Evolutionary conservation across 2,329 filamentous ascomycete species (phyloP).

Genomic region (Cercospora berteroae): DNA sequence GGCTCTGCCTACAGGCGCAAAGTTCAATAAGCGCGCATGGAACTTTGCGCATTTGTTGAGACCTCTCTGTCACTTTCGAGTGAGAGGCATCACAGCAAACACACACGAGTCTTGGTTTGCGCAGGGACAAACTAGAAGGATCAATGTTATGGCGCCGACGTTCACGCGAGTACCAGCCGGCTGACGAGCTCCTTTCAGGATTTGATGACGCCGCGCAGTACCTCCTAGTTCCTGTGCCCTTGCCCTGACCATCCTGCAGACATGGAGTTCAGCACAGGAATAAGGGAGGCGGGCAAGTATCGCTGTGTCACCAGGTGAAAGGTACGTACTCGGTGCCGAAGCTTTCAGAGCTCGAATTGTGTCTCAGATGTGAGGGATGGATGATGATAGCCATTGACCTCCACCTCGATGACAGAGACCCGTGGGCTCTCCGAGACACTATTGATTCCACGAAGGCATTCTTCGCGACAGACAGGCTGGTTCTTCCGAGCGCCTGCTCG

Average conservation of each 20-base stretch:
- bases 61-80: not conserved
- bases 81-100: not conserved
- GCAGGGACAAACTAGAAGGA: not conserved
- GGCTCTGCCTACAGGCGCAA: not conserved
- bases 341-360: not conserved
- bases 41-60: not conserved
- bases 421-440: slow-evolving; percentile 8
- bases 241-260: not conserved
- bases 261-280: not conserved
- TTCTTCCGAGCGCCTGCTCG: not conserved
- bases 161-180: not conserved
- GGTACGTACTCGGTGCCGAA: slow-evolving; percentile 8
- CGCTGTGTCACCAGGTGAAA: not conserved
- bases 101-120: not conserved
- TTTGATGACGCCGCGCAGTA: not conserved
- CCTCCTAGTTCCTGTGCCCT: not conserved
- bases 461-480: not conserved
- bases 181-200: not conserved
- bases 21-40: not conserved
- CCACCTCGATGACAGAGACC: not conserved
- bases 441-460: not conserved
- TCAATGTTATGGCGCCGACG: not conserved
- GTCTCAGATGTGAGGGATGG: slow-evolving; percentile 8
- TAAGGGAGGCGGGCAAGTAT: not conserved
- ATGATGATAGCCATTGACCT: not conserved